Percentiles rank a stretch among this genome's conserved stretches.
Evolutionary conservation across 1,139 yeast genomes (phyloP).

Genomic region (Yamadazyma sp.): DNA sequence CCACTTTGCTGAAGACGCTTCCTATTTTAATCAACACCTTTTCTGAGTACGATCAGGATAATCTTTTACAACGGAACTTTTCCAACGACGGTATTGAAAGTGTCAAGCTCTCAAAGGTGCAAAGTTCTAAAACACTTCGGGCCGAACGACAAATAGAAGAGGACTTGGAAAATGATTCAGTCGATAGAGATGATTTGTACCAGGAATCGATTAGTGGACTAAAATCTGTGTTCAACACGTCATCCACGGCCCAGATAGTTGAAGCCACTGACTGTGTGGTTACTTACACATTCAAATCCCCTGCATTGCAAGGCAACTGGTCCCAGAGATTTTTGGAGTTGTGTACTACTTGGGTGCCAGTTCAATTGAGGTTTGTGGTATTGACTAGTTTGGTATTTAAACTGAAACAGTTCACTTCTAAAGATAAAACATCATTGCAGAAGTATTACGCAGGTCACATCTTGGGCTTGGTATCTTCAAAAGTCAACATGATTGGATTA

Average conservation of each 20-base stretch:
- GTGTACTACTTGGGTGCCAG: conserved; percentile 81
- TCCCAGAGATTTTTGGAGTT: conserved; percentile 57
- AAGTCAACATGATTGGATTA: conserved; percentile 82
- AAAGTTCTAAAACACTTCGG: conserved; percentile 25
- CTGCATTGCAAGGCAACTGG: conserved; percentile 41
- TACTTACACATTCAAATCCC: conserved; percentile 27
- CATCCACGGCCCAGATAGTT: conserved; percentile 48
- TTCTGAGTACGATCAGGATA: conserved; percentile 15
- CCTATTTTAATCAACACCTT: conserved; percentile 42
- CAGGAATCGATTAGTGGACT: conserved; percentile 46
- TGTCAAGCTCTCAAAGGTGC: conserved; percentile 25
- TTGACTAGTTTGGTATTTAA: conserved; percentile 44
- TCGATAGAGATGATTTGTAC: conserved; percentile 26
- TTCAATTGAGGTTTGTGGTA: conserved; percentile 77
- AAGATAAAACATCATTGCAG: conserved; percentile 37
- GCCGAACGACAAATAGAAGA: conserved; percentile 22
- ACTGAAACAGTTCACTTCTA: conserved; percentile 23
- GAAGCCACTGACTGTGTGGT: conserved; percentile 48
- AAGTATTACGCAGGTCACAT: conserved; percentile 52
- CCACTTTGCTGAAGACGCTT: conserved; percentile 37
- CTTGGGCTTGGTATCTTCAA: conserved; percentile 71
- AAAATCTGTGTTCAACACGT: conserved; percentile 50
- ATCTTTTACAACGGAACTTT: conserved; percentile 14
- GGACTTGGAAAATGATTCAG: conserved; percentile 31
- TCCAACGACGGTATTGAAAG: conserved; percentile 21